Evolutionary conservation across 2,329 filamentous ascomycete genomes (phyloP).

Genomic region (Epichloe scottii): DNA sequence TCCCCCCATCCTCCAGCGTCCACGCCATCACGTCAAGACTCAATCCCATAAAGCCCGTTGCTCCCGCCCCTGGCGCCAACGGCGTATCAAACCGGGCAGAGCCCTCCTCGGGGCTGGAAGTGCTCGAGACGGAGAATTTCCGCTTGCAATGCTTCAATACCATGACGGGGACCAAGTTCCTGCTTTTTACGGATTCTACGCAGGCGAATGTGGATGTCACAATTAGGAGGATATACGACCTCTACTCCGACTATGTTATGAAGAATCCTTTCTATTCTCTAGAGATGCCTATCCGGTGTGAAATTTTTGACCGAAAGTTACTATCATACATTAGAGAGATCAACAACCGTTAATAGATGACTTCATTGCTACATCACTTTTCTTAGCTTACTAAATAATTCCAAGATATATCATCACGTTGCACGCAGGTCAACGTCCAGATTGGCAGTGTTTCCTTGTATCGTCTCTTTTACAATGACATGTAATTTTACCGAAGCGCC

Average conservation of each 20-base stretch:
- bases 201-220: slow-evolving; percentile 80
- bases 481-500: too few relatives aligned
- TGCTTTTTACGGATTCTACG: slow-evolving; percentile 83
- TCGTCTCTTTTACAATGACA: too few relatives aligned
- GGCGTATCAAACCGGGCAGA: slow-evolving; percentile 39
- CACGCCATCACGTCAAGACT: slow-evolving; percentile 57
- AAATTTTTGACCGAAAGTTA: slow-evolving; percentile 84
- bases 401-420: too few relatives aligned
- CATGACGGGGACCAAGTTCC: slow-evolving; percentile 85
- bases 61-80: slow-evolving; percentile 23
- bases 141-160: slow-evolving; percentile 94
- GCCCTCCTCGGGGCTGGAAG: slow-evolving; percentile 69
- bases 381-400: too few relatives aligned
- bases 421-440: too few relatives aligned
- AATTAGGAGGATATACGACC: slow-evolving; percentile 76
- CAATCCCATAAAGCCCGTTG: slow-evolving; percentile 36
- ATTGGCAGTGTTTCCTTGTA: too few relatives aligned
- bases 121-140: slow-evolving; percentile 88
- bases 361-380: not conserved
- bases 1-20: slow-evolving; percentile 31
- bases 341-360: slow-evolving; percentile 39
- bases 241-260: slow-evolving; percentile 97
- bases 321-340: slow-evolving; percentile 66
- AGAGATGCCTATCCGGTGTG: slow-evolving; percentile 94
- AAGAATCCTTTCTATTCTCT: slow-evolving; percentile 98